phyloP scores from a whole-genome alignment of 495 filamentous ascomycete species.

The Xylaria cubensis region DNA sequence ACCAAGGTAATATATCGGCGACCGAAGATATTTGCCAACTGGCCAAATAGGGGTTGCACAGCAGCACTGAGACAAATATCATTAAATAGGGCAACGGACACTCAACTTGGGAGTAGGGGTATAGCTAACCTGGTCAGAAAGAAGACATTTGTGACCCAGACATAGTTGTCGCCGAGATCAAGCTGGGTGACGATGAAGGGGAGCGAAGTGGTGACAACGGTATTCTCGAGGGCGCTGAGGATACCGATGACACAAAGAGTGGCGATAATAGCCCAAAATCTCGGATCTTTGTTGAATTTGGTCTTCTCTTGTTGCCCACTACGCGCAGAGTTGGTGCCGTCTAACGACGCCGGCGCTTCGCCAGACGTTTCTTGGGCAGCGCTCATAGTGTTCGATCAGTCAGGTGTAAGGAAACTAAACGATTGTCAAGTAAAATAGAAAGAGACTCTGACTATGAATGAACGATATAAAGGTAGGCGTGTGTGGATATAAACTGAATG shows the following conservation, averaged over 20 bases:
- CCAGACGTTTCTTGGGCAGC: neutral
- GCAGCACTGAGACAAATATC: neutral
- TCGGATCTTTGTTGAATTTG: neutral
- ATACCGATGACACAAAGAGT: neutral
- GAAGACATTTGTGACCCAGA: neutral
- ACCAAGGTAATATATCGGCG: neutral
- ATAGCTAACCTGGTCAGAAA: neutral
- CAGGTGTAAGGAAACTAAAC: no score
- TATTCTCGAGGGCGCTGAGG: neutral
- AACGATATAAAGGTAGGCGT: no score
- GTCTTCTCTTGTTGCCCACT: neutral
- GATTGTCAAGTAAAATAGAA: no score
- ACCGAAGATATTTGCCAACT: neutral
- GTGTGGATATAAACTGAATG: no score
- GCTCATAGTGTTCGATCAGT: no score
- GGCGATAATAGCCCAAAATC: slow-evolving; percentile 3
- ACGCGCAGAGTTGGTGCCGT: neutral
- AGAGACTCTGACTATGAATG: no score
- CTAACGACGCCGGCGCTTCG: neutral
- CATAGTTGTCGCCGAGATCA: neutral
- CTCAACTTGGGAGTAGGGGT: neutral
- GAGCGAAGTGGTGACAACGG: neutral
- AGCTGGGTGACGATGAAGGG: neutral
- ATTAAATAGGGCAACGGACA: no score
- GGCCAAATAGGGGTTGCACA: neutral